These are phyloP conservation scores for Medicago truncatula DNA, from an alignment of 306 rosid genomes.

Conservation along the genomic window DNA sequence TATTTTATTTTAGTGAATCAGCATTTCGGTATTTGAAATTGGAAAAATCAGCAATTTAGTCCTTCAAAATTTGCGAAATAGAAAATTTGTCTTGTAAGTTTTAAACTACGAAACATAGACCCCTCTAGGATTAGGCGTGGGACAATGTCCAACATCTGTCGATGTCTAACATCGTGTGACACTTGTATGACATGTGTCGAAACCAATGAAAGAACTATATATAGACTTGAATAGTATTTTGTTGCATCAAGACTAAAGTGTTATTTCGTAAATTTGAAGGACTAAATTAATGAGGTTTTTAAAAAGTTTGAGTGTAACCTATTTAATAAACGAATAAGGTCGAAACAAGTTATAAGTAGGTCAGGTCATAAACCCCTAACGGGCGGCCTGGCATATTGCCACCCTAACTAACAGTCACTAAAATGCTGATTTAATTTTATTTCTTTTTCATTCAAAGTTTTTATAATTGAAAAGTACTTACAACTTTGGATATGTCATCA, in stretches of 20 bases:
- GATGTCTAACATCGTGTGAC: too few species aligned
- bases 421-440: neutral
- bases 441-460: neutral
- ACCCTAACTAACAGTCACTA: neutral
- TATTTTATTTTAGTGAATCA: neutral
- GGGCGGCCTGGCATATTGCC: too few species aligned
- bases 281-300: too few species aligned
- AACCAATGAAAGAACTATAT: neutral
- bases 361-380: too few species aligned
- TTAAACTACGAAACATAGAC: too few species aligned
- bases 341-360: too few species aligned
- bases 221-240: neutral
- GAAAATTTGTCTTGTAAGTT: neutral
- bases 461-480: conserved; percentile 50
- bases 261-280: neutral
- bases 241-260: neutral
- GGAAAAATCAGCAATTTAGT: neutral
- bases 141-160: too few species aligned
- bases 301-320: too few species aligned
- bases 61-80: neutral
- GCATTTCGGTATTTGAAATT: neutral
- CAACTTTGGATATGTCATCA: conserved; percentile 82
- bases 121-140: too few species aligned
- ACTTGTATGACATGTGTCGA: neutral
- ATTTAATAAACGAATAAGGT: too few species aligned